Conservation (phyloP, 495 filamentous ascomycete genomes). For the Penicillium coprophilum region DNA sequence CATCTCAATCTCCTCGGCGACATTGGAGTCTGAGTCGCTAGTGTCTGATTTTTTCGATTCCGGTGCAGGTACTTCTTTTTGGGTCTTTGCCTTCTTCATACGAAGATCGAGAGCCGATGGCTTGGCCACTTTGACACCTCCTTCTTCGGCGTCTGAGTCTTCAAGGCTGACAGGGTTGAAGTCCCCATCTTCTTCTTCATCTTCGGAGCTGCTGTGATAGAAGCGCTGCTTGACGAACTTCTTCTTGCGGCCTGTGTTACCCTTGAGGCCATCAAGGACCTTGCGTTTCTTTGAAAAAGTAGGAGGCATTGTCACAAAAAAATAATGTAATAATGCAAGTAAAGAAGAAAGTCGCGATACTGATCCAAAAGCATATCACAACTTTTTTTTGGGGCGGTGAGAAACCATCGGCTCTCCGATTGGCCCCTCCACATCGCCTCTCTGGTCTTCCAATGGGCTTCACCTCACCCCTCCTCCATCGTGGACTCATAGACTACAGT, state of each 20-base stretch:
- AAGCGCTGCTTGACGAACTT: constrained; percentile 68
- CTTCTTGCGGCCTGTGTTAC: constrained; percentile 55
- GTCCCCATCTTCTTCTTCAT: constrained; percentile 50
- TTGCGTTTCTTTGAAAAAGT: constrained; percentile 57
- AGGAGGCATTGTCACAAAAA: constrained; percentile 38
- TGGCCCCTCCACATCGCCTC: constrained; percentile 36
- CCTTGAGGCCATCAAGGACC: constrained; percentile 56
- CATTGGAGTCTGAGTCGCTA: constrained; percentile 24
- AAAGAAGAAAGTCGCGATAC: constrained; percentile 6
- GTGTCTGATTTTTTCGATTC: constrained; percentile 17
- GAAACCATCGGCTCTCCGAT: constrained; percentile 34
- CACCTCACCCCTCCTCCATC: constrained; percentile 27
- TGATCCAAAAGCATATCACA: constrained; percentile 17
- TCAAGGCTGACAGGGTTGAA: constrained; percentile 65
- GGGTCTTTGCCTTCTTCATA: constrained; percentile 27
- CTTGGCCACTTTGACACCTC: constrained; percentile 26
- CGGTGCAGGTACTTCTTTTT: constrained; percentile 20
- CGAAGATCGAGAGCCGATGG: constrained; percentile 11
- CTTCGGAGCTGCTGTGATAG: constrained; percentile 74
- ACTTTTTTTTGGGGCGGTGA: constrained; percentile 41
- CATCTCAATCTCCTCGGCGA: constrained; percentile 31
- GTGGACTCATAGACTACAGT: constrained; percentile 8
- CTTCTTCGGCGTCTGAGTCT: constrained; percentile 64
- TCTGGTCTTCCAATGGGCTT: constrained; percentile 25
- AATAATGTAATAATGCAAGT: constrained; percentile 13